Base-by-base conservation (phyloP, 208 protist genomes). In the Leishmania guyanensis region DNA sequence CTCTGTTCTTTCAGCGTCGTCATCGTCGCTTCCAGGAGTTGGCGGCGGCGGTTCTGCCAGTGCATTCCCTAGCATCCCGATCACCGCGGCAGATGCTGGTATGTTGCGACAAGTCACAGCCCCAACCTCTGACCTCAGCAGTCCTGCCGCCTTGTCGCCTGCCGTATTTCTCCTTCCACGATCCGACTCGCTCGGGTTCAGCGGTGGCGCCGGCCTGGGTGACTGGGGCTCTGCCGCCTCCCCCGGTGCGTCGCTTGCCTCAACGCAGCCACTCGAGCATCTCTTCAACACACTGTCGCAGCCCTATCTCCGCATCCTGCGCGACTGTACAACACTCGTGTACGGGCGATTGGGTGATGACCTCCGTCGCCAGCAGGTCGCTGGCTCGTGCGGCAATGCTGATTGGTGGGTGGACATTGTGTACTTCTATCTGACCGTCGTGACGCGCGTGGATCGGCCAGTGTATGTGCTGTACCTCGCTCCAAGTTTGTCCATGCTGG, bases 401-500 rank as follows among this genome's bases (percentile, higher is more conserved):
- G 88, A 94, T 64, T 96, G 93, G 91, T 96, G 93, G 91, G 84
- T 80, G 50, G 90, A 95, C 77, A 77, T 94, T 9, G 53, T 95
- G 20, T 77, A 81, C 36, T 93, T 93, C 83, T 87, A 95, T 76
- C 82, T 94, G 22, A 85, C 71, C 36, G 84, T 86, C 39, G 85
- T 92, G 29, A 74, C 84, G 22, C 88, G 78, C 17, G 80, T 90
- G 17, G 85, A 94, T 75, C 78, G 84, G 5, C 91, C 93, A 22
- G 86, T 94, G 20, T 94, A 83, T 80, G 39, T 94, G 39, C 68
- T 89, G 29, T 96, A 92, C 71, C 81, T 96, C 26, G 91, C 91
- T 12, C 92, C 92, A 16, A 94, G 90, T 73, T 82, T 96, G 5
- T 88, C 91, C 5, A 83, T 93, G 73, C 84, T 92, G 0, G 82